phyloP scores from a whole-genome alignment of 805 yeast genomes.

The Nakazawaea wyomingensis region DNA sequence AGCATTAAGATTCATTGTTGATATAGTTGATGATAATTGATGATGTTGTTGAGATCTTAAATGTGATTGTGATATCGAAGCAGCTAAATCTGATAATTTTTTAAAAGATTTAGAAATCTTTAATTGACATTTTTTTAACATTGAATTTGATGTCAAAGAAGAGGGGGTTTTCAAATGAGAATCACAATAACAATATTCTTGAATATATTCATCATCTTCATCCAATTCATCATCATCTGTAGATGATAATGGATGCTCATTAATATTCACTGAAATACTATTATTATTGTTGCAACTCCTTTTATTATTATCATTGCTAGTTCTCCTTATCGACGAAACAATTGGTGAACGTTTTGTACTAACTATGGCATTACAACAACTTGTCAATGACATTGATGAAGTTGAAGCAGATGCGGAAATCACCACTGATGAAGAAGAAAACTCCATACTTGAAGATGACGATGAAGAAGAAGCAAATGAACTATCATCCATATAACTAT shows the following conservation, averaged over 20 bases:
- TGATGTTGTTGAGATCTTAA: background rate
- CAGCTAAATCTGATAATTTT: constrained; percentile 6
- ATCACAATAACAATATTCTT: background rate
- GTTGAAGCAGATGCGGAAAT: too few species aligned
- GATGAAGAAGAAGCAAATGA: background rate
- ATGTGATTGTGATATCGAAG: constrained; percentile 4
- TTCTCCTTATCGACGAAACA: too few species aligned
- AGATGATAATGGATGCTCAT: constrained; percentile 3
- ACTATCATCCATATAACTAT: background rate
- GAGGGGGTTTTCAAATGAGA: background rate
- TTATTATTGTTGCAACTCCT: background rate
- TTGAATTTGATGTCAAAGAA: too few species aligned
- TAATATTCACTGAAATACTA: background rate
- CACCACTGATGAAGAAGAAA: too few species aligned
- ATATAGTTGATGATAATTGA: background rate
- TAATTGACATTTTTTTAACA: too few species aligned
- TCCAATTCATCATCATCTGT: background rate
- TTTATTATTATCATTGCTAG: too few species aligned
- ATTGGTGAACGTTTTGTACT: too few species aligned
- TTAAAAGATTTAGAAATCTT: constrained; percentile 5
- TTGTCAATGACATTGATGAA: too few species aligned
- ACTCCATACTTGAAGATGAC: too few species aligned
- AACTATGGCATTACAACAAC: too few species aligned
- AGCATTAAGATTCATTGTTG: constrained; percentile 4
- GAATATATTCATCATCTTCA: background rate